Percentiles rank a stretch among this genome's conserved stretches.
Conservation (phyloP, 371 early-diverging fungal genomes). For the Blakeslea trispora region DNA sequence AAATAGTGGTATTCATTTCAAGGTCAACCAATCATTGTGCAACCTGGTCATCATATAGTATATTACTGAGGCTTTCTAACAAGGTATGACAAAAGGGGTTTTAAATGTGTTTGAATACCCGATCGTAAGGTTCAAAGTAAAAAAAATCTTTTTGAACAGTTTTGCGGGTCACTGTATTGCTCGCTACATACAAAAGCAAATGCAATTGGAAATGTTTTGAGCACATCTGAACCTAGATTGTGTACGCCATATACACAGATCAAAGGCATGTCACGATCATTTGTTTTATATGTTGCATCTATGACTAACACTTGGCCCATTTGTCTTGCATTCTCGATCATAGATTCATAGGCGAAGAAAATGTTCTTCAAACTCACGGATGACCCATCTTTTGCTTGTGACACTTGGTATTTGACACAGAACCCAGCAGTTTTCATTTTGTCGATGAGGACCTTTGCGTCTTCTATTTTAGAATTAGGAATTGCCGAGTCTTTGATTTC, state of each 20-base stretch:
- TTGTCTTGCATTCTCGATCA: conserved; percentile 1
- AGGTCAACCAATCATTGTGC: too few relatives aligned
- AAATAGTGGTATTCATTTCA: too few relatives aligned
- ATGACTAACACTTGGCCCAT: conserved; percentile 6
- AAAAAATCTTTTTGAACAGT: too few relatives aligned
- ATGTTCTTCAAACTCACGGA: background rate
- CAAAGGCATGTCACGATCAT: conserved; percentile 6
- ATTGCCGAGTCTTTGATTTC: background rate
- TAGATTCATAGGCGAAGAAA: conserved; percentile 6
- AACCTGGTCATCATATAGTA: too few relatives aligned
- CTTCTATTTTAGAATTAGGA: background rate
- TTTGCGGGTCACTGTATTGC: too few relatives aligned
- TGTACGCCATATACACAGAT: conserved; percentile 8
- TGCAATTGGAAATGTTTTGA: conserved; percentile 3
- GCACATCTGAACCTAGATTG: background rate
- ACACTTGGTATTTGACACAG: background rate
- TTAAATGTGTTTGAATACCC: too few relatives aligned
- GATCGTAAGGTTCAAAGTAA: too few relatives aligned
- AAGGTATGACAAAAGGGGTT: too few relatives aligned
- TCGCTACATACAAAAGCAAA: conserved; percentile 6
- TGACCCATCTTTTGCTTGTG: background rate
- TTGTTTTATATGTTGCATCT: conserved; percentile 6
- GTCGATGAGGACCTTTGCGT: background rate
- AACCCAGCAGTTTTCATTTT: background rate
- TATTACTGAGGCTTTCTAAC: too few relatives aligned